These are phyloP conservation scores for Hysterangium stoloniferum DNA, from an alignment of 768 basidiomycete species.

Conservation along the genomic window DNA sequence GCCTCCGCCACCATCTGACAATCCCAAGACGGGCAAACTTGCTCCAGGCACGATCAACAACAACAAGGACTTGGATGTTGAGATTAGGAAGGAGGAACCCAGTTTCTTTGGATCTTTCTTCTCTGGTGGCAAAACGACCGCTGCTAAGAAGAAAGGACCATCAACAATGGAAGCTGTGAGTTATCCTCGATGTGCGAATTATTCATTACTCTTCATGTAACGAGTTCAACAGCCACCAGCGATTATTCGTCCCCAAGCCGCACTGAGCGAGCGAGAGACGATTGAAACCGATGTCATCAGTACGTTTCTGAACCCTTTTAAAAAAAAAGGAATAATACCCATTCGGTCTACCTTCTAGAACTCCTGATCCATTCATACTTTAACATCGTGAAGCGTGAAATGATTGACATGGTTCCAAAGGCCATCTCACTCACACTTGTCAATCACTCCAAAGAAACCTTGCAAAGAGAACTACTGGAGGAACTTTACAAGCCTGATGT, in stretches of 20 bases:
- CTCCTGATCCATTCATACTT: slow-evolving; percentile 94
- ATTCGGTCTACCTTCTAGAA: neutral
- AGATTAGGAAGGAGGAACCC: slow-evolving; percentile 78
- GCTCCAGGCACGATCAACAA: slow-evolving; percentile 70
- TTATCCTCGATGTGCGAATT: slow-evolving; percentile 15
- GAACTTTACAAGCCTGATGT: slow-evolving; percentile 97
- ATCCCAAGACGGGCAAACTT: slow-evolving; percentile 65
- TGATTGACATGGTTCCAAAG: slow-evolving; percentile 99
- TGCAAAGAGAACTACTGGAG: slow-evolving; percentile 90
- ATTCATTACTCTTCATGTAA: slow-evolving; percentile 28
- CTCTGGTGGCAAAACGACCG: slow-evolving; percentile 47
- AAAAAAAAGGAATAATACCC: neutral
- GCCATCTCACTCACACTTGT: slow-evolving; percentile 89
- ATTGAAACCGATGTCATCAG: slow-evolving; percentile 99
- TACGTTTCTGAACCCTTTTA: slow-evolving; percentile 33
- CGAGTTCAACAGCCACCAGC: slow-evolving; percentile 57
- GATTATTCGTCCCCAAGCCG: slow-evolving; percentile 82
- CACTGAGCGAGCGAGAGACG: slow-evolving; percentile 87
- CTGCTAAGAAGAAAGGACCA: slow-evolving; percentile 54
- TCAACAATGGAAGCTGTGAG: slow-evolving; percentile 51
- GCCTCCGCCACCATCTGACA: slow-evolving; percentile 49
- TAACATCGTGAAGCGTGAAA: slow-evolving; percentile 97
- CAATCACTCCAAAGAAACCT: slow-evolving; percentile 85
- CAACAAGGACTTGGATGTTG: slow-evolving; percentile 89
- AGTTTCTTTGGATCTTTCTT: slow-evolving; percentile 98